Conservation (phyloP, 805 yeast species). For the Babjeviella inositovora region DNA sequence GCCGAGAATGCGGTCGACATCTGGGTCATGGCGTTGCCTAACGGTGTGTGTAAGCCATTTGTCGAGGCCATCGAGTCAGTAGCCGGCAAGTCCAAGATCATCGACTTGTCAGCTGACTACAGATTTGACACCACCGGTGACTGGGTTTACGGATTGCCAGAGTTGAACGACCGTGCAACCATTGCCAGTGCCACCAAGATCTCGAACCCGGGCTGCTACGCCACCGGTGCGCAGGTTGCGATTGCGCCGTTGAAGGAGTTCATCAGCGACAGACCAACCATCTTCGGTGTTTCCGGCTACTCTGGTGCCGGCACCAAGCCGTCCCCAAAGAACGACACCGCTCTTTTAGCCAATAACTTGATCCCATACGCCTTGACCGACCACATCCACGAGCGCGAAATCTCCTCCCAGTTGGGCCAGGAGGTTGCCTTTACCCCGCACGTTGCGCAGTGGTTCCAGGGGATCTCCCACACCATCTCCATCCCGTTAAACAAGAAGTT, state of each 20-base stretch:
- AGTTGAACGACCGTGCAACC: conserved; percentile 50
- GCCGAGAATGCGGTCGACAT: conserved; percentile 68
- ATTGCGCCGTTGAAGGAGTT: conserved; percentile 72
- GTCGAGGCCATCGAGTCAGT: conserved; percentile 68
- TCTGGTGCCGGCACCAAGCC: conserved; percentile 99
- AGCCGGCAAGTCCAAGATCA: conserved; percentile 60
- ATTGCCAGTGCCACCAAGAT: conserved; percentile 67
- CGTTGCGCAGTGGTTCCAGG: conserved; percentile 99
- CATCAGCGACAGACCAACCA: conserved; percentile 57
- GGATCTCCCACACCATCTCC: conserved; percentile 82
- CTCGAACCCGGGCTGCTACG: conserved; percentile 97
- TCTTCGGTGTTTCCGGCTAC: conserved; percentile 95
- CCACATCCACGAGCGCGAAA: conserved; percentile 93
- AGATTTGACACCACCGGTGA: conserved; percentile 79
- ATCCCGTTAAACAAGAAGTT: conserved; percentile 68
- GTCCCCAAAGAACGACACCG: conserved; percentile 82
- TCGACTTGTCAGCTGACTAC: conserved; percentile 92
- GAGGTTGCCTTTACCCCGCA: conserved; percentile 89
- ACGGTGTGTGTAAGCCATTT: conserved; percentile 87
- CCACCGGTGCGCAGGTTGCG: conserved; percentile 94
- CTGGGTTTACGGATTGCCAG: conserved; percentile 96
- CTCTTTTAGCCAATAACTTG: conserved; percentile 61
- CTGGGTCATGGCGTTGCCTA: conserved; percentile 99
- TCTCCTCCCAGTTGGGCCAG: conserved; percentile 62
- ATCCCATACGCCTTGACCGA: conserved; percentile 94